These are phyloP conservation scores for Mycena sp. DNA, from an alignment of 1,284 basidiomycete species.

Conservation along the genomic window DNA sequence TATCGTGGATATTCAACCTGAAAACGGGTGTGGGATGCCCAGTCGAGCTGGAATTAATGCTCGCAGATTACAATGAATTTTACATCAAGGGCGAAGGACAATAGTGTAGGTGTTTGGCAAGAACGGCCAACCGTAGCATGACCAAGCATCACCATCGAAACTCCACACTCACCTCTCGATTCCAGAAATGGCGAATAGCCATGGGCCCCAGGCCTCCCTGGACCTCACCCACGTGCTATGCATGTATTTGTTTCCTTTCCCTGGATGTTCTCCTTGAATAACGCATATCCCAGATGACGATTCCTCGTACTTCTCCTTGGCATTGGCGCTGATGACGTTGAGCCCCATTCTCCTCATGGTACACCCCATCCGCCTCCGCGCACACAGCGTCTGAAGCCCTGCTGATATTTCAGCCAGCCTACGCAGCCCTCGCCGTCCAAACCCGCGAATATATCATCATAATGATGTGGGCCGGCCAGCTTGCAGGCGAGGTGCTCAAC, in stretches of 20 bases:
- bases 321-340: slow-evolving; percentile 75
- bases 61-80: too few species aligned
- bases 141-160: too few species aligned
- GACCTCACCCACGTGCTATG: slow-evolving; percentile 77
- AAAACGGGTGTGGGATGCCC: too few species aligned
- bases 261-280: slow-evolving; percentile 1
- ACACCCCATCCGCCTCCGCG: not conserved
- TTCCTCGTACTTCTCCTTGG: slow-evolving; percentile 66
- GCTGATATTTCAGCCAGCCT: slow-evolving; percentile 66
- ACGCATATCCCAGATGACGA: slow-evolving; percentile 64
- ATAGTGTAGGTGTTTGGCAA: too few species aligned
- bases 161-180: not conserved
- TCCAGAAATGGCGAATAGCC: slow-evolving; percentile 23
- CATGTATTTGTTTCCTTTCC: slow-evolving; percentile 34
- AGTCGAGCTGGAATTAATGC: too few species aligned
- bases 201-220: slow-evolving; percentile 52
- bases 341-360: slow-evolving; percentile 84
- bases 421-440: slow-evolving; percentile 78
- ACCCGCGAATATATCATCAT: slow-evolving; percentile 83
- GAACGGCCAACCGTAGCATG: too few species aligned
- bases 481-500: slow-evolving; percentile 79
- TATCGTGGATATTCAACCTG: too few species aligned
- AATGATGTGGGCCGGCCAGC: slow-evolving; percentile 85
- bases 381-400: slow-evolving; percentile 2
- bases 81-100: too few species aligned